phyloP scores from a whole-genome alignment of 2,329 filamentous ascomycete species.

The Ophiostoma fasciatum region DNA sequence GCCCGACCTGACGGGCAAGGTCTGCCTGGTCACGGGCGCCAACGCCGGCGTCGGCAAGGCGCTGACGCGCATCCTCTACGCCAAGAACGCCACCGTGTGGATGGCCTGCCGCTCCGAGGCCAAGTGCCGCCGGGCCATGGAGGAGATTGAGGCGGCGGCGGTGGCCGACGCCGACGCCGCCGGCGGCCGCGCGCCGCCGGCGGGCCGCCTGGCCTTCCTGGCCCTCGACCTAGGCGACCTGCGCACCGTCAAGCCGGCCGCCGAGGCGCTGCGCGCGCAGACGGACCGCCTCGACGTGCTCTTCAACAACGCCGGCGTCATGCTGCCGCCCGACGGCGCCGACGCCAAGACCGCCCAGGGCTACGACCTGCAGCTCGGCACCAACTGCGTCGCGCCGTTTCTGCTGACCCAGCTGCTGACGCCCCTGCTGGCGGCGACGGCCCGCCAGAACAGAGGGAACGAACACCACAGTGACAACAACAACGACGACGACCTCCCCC shows the following conservation, averaged over 20 bases:
- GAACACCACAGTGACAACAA: too few species aligned
- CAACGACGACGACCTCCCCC: constrained; percentile 9
- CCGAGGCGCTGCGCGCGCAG: constrained; percentile 11
- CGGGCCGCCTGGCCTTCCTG: constrained; percentile 20
- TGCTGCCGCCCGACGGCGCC: constrained; percentile 10
- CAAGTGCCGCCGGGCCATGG: constrained; percentile 27
- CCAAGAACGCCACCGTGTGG: constrained; percentile 34
- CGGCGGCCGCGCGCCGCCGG: too few species aligned
- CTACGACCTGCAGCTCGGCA: constrained; percentile 22
- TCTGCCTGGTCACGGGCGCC: constrained; percentile 31
- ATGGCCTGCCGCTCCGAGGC: constrained; percentile 28
- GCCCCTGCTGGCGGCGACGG: constrained; percentile 12
- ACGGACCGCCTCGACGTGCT: constrained; percentile 21
- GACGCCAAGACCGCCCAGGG: constrained; percentile 24
- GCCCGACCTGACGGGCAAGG: constrained; percentile 16
- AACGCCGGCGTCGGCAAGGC: constrained; percentile 29
- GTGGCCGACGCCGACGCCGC: constrained; percentile 11
- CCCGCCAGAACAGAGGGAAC: too few species aligned
- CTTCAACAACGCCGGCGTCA: constrained; percentile 26
- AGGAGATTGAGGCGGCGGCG: constrained; percentile 18
- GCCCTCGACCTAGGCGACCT: constrained; percentile 18
- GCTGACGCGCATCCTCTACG: constrained; percentile 34
- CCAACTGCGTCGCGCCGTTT: constrained; percentile 11
- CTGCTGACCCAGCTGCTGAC: constrained; percentile 15
- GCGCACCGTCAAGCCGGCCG: constrained; percentile 13